These are phyloP conservation scores for Achlya hypogyna DNA, from an alignment of 352 stramenopile genomes.

Conservation along the genomic window DNA sequence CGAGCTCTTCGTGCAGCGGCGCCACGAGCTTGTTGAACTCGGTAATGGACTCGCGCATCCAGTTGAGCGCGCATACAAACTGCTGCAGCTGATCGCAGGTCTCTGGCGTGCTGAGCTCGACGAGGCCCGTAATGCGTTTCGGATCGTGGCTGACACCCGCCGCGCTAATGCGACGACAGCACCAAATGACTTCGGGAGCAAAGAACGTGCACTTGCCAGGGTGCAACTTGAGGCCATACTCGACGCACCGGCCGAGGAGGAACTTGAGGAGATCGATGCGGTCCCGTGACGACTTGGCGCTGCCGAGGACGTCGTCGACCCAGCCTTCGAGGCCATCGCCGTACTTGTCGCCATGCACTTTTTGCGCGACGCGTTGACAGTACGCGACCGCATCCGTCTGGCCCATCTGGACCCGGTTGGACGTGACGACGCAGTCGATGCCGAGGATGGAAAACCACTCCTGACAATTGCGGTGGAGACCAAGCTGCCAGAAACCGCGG, in stretches of 20 bases:
- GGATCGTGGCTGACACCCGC: slow-evolving; percentile 14
- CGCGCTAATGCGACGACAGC: slow-evolving; percentile 20
- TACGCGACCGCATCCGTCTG: slow-evolving; percentile 22
- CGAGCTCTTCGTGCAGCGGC: slow-evolving; percentile 18
- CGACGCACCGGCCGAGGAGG: slow-evolving; percentile 15
- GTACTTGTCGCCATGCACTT: slow-evolving; percentile 20
- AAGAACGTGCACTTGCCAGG: slow-evolving; percentile 32
- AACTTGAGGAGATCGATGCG: slow-evolving; percentile 21
- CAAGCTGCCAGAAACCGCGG: slow-evolving; percentile 14
- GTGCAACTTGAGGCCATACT: slow-evolving; percentile 31
- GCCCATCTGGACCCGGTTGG: slow-evolving; percentile 22
- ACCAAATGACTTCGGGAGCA: slow-evolving; percentile 21
- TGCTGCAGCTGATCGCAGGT: slow-evolving; percentile 25
- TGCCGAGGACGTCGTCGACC: slow-evolving; percentile 22
- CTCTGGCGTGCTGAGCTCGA: slow-evolving; percentile 3
- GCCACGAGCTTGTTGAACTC: slow-evolving; percentile 21
- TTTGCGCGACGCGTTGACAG: slow-evolving; percentile 21
- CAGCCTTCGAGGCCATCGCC: neutral
- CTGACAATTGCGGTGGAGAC: slow-evolving; percentile 15
- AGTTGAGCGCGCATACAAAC: slow-evolving; percentile 27
- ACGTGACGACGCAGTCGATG: slow-evolving; percentile 20
- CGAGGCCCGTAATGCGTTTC: slow-evolving; percentile 8
- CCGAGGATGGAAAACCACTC: slow-evolving; percentile 24
- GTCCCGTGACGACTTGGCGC: slow-evolving; percentile 1
- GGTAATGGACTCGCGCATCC: slow-evolving; percentile 30